Percentiles rank a stretch among this genome's conserved stretches.
Evolutionary conservation across 306 rosid genomes (phyloP).

Genomic region (Pterocarpus macrocarpus): DNA sequence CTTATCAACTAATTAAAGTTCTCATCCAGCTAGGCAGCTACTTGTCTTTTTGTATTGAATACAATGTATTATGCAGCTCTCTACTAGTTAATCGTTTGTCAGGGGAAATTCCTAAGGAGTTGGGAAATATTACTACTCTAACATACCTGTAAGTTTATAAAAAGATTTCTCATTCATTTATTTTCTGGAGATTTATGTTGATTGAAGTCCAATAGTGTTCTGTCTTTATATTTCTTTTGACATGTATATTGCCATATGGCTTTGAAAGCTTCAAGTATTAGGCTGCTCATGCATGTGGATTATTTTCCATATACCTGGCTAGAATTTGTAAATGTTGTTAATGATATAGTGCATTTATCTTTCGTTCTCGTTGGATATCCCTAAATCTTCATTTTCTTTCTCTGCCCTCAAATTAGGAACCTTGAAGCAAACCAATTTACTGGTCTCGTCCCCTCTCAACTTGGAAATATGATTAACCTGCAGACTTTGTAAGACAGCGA

Average conservation of each 20-base stretch:
- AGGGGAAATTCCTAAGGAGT: slow-evolving; percentile 79
- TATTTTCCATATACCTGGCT: slow-evolving; percentile 10
- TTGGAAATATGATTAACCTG: slow-evolving; percentile 72
- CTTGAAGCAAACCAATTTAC: slow-evolving; percentile 86
- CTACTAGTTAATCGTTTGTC: slow-evolving; percentile 80
- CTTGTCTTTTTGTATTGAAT: slow-evolving; percentile 44
- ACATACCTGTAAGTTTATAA: slow-evolving; percentile 65
- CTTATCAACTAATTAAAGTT: slow-evolving; percentile 37
- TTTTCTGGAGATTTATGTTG: slow-evolving; percentile 32
- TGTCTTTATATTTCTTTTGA: slow-evolving; percentile 17
- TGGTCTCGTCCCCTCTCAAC: slow-evolving; percentile 74
- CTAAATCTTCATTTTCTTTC: not conserved
- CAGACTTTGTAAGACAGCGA: slow-evolving; percentile 65
- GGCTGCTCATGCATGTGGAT: slow-evolving; percentile 19
- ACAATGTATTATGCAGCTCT: slow-evolving; percentile 68
- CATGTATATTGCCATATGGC: slow-evolving; percentile 26
- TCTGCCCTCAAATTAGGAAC: slow-evolving; percentile 54
- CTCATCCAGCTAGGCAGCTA: slow-evolving; percentile 32
- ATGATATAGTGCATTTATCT: slow-evolving; percentile 17
- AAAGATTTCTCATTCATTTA: not conserved
- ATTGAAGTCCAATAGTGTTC: slow-evolving; percentile 36
- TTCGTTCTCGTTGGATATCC: slow-evolving; percentile 30
- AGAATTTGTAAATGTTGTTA: slow-evolving; percentile 4
- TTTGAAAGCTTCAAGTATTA: not conserved
- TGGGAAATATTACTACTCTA: slow-evolving; percentile 74